phyloP scores from a whole-genome alignment of 192 early-diverging fungal species.

The Rhizoclosmatium globosum region DNA sequence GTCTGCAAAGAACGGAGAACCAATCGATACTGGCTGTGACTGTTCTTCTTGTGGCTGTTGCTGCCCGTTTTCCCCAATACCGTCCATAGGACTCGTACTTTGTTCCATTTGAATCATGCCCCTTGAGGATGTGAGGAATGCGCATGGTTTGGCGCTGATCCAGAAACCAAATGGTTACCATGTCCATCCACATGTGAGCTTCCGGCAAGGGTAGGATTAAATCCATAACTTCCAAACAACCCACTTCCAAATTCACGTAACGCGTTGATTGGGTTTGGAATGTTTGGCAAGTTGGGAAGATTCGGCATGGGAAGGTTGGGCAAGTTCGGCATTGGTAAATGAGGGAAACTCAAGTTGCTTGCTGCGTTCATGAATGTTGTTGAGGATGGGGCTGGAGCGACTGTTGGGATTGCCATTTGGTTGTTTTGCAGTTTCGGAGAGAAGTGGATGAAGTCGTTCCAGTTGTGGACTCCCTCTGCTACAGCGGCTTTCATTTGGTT shows the following conservation, averaged over 20 bases:
- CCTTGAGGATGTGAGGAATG: too few species aligned
- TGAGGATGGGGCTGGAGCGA: background rate
- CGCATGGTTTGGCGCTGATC: too few species aligned
- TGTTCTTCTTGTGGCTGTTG: background rate
- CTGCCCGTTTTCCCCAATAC: background rate
- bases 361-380: constrained; percentile 13
- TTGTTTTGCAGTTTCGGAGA: constrained; percentile 11
- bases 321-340: constrained; percentile 13
- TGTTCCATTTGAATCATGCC: background rate
- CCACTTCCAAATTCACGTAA: constrained; percentile 13
- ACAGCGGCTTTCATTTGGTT: constrained; percentile 9
- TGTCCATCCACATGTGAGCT: background rate
- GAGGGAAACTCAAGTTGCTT: background rate
- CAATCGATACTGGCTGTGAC: background rate
- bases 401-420: background rate
- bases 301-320: constrained; percentile 16
- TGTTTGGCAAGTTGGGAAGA: constrained; percentile 12
- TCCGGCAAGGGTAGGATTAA: background rate
- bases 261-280: constrained; percentile 17
- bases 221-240: background rate
- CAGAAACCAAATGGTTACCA: background rate
- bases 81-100: background rate
- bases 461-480: constrained; percentile 3
- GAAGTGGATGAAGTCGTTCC: constrained; percentile 32
- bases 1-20: constrained; percentile 37